Evolutionary conservation across 2,329 filamentous ascomycete genomes (phyloP).

Genomic region (Aspergillus hortae): DNA sequence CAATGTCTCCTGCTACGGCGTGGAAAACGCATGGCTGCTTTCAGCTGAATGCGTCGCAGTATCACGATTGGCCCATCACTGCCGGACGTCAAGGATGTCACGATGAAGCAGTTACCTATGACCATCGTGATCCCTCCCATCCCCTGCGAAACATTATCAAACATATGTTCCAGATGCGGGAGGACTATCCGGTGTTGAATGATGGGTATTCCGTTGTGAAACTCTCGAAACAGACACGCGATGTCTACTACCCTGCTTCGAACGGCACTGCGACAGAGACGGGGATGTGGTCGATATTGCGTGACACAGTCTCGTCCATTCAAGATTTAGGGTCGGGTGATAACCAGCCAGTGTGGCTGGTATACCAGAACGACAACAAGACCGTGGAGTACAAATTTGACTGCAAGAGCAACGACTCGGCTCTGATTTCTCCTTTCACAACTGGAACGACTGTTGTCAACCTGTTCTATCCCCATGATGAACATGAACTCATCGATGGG

Average conservation of each 20-base stretch:
- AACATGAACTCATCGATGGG: slow-evolving; percentile 49
- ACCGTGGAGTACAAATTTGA: slow-evolving; percentile 56
- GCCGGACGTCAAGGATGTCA: slow-evolving; percentile 53
- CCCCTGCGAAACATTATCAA: slow-evolving; percentile 60
- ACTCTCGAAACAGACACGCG: slow-evolving; percentile 55
- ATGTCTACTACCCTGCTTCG: slow-evolving; percentile 52
- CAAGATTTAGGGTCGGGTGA: slow-evolving; percentile 49
- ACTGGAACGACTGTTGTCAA: slow-evolving; percentile 57
- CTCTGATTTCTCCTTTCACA: slow-evolving; percentile 56
- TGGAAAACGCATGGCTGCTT: slow-evolving; percentile 67
- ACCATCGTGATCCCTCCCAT: slow-evolving; percentile 61
- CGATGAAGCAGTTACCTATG: slow-evolving; percentile 55
- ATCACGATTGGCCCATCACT: slow-evolving; percentile 57
- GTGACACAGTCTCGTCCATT: slow-evolving; percentile 47
- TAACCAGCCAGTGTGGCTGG: slow-evolving; percentile 46
- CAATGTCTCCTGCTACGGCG: slow-evolving; percentile 59
- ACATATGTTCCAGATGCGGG: slow-evolving; percentile 59
- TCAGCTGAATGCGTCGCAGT: slow-evolving; percentile 53
- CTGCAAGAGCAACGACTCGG: slow-evolving; percentile 48
- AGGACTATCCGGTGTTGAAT: slow-evolving; percentile 55
- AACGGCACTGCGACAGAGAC: slow-evolving; percentile 53
- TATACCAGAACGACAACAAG: slow-evolving; percentile 46
- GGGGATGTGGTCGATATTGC: slow-evolving; percentile 59
- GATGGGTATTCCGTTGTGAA: slow-evolving; percentile 56
- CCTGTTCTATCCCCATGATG: slow-evolving; percentile 60